phyloP scores from a whole-genome alignment of 1,284 basidiomycete genomes.

The Moniliophthora roreri region DNA sequence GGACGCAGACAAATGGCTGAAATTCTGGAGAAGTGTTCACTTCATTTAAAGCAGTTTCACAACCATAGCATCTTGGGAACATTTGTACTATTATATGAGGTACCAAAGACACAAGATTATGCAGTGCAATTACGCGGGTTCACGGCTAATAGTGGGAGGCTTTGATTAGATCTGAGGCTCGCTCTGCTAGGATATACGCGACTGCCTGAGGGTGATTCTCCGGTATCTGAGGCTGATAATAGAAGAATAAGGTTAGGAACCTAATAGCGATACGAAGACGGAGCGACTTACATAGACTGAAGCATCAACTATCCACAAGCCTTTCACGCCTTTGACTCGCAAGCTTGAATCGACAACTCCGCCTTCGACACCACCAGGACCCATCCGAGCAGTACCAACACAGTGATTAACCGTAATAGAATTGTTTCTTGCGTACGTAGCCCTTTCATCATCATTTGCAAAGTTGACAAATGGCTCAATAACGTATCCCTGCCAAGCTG shows the following conservation, averaged over 20 bases:
- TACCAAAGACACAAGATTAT: too few relatives aligned
- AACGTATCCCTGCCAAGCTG: conserved; percentile 19
- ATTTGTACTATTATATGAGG: too few relatives aligned
- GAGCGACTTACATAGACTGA: conserved; percentile 16
- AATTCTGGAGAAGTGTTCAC: not conserved
- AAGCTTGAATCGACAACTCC: conserved; percentile 19
- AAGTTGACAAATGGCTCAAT: conserved; percentile 8
- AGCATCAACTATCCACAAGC: conserved; percentile 20
- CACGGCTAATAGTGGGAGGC: not conserved
- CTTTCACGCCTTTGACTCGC: conserved; percentile 20
- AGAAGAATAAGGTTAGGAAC: not conserved
- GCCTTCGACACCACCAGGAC: conserved; percentile 11
- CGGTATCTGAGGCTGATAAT: not conserved
- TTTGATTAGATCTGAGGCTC: not conserved
- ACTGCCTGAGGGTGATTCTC: not conserved
- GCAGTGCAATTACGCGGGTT: too few relatives aligned
- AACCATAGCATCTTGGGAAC: too few relatives aligned
- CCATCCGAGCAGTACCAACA: conserved; percentile 15
- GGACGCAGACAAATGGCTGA: not conserved
- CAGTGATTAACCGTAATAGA: conserved; percentile 12
- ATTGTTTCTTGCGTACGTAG: conserved; percentile 12
- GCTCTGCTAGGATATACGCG: not conserved
- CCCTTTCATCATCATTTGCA: conserved; percentile 15
- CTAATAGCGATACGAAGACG: not conserved
- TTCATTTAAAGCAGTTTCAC: too few relatives aligned